Base-by-base conservation (phyloP, 495 filamentous ascomycete genomes). In the Tirmania nivea region DNA sequence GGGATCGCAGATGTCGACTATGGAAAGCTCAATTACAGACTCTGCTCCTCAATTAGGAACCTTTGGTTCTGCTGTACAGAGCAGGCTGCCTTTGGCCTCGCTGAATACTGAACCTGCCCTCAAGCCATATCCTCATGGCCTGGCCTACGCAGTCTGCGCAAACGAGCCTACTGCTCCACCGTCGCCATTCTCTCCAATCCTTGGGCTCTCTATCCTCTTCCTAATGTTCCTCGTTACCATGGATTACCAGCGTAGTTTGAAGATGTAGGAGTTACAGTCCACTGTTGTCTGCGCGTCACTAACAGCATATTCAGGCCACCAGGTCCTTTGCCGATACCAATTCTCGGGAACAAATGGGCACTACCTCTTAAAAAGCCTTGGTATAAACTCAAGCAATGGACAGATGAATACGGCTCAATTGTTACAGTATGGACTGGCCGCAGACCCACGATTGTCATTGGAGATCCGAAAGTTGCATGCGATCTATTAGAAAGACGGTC, bases 401-500 rank as follows among this genome's bases (percentile, higher is more conserved):
- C 63, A 50, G 63, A 68, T 52, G 54, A 62, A 34, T 70, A 72
- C 54, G 71, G 70, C 14, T 69, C 69, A 0, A 55, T 73, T n/a
- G 56, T 71, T 12, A 80, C 78, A 6, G 68, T 83, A 9, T 78
- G 78, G 71, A 70, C 78, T 52, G 79, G 79, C 0, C 70, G 76
- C 6, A 70, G 71, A 17, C 75, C 77, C 1, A 81, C 78, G 31
- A 73, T 83, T 52, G 69, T 81, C 49, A 69, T 82, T 34, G 78
- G 74, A 1, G 78, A 80, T 20, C 76, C 77, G 0, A 69, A 76
- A 12, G 70, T 78, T 14, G 77, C 77, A n/a, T 73, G 68, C 50
- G 75, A 77, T 21, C 60, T 77, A 36, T 66, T 78, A 58, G 74
- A 78, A 54, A 75, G 73, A 56, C 62, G 72, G 31, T 71, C 69